Conservation (phyloP, 2,329 filamentous ascomycete genomes). For the Immersiporthe knoxdaviesiana region DNA sequence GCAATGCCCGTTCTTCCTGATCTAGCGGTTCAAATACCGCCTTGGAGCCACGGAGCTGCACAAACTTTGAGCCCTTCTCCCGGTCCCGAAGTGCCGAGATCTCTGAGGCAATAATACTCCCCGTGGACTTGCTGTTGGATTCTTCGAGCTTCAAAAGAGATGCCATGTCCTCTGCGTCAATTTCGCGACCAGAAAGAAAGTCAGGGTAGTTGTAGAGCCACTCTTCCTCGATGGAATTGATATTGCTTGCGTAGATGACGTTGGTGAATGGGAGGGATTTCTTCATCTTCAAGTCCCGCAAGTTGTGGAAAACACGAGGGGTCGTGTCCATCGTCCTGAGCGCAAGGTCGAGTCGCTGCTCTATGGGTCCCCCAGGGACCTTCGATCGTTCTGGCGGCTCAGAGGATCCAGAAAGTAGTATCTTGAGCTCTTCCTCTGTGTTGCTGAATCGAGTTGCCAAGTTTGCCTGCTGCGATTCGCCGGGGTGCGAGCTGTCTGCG, state of each 20-base stretch:
- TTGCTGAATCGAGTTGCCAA: not conserved
- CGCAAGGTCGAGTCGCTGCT: not conserved
- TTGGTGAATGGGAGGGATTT: conserved; percentile 22
- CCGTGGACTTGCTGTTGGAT: not conserved
- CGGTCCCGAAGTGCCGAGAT: not conserved
- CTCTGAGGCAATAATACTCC: not conserved
- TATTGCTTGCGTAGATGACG: conserved; percentile 24
- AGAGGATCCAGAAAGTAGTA: too few species aligned
- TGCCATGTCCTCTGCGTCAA: not conserved
- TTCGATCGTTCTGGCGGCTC: too few species aligned
- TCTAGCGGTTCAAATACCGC: too few species aligned
- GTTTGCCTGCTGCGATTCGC: not conserved
- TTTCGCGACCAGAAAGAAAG: conserved; percentile 15
- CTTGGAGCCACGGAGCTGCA: too few species aligned
- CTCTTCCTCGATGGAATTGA: conserved; percentile 30
- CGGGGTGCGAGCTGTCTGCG: not conserved
- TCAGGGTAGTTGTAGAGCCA: conserved; percentile 32
- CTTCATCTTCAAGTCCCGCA: conserved; percentile 16
- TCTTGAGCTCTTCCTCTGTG: not conserved
- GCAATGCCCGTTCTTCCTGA: too few species aligned
- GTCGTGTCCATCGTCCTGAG: not conserved
- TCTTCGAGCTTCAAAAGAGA: too few species aligned
- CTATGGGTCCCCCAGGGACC: not conserved
- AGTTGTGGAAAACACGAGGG: not conserved
- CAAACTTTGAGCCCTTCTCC: too few species aligned